Percentiles rank a stretch among this genome's conserved stretches.
Conservation (phyloP, 768 basidiomycete genomes). For the Agaricus bisporus region DNA sequence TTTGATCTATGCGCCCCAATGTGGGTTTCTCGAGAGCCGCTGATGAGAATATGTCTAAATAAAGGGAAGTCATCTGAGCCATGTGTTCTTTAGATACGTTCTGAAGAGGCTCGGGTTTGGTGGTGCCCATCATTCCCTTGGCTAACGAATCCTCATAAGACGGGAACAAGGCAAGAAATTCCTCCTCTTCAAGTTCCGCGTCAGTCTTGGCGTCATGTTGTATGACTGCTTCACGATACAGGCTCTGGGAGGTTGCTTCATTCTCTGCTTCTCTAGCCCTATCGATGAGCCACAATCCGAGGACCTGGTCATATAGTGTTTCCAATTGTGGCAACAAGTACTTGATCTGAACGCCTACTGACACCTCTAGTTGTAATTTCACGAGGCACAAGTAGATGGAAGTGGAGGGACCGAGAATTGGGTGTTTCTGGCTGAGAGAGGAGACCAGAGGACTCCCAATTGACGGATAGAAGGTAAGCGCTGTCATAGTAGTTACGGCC, state of each 20-base stretch:
- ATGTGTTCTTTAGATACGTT: constrained; percentile 30
- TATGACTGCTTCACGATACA: constrained; percentile 65
- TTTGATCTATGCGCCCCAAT: not conserved
- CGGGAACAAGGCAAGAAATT: constrained; percentile 84
- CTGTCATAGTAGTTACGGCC: constrained; percentile 18
- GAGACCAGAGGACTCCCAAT: constrained; percentile 15
- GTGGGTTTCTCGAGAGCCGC: not conserved
- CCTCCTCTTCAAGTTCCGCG: constrained; percentile 72
- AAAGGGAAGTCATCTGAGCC: constrained; percentile 38
- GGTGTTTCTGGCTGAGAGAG: constrained; percentile 13
- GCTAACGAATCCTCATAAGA: constrained; percentile 58
- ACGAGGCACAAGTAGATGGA: constrained; percentile 43
- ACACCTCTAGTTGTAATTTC: constrained; percentile 37
- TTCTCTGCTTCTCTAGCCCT: constrained; percentile 60
- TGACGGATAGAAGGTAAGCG: constrained; percentile 51
- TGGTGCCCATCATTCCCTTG: constrained; percentile 18
- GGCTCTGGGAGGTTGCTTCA: constrained; percentile 57
- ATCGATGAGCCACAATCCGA: constrained; percentile 82
- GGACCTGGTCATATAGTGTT: constrained; percentile 58
- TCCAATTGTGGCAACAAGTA: constrained; percentile 33
- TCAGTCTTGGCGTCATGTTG: constrained; percentile 56
- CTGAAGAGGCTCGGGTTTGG: constrained; percentile 11
- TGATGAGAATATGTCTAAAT: constrained; percentile 35
- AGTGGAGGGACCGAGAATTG: constrained; percentile 29
- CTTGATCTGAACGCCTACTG: constrained; percentile 31